Evolutionary conservation across 768 basidiomycete species (phyloP), one percentile per base, ranked within the genome.

Genomic region (Boletus rubroflammeus): DNA sequence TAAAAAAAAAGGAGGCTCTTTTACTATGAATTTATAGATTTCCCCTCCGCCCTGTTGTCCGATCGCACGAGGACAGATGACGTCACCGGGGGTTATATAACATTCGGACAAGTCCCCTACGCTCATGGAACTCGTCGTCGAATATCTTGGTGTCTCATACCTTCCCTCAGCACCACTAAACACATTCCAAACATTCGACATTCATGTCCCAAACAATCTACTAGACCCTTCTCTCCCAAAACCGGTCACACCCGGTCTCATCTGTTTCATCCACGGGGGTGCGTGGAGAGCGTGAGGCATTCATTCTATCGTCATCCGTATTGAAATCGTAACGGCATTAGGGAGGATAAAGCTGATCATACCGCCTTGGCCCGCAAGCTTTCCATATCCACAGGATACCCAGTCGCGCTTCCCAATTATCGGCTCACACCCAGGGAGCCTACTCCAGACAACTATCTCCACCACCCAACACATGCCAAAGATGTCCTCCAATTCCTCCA

Each of bases 221-320:
- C 15, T 31, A 42, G 47, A 52, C 26, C 19, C 29, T 2, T 29
- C 38, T 8, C n/a, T 5, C 36, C 15, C 36, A 7, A 17, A n/a
- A 17, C 36, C 7, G 3, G 28, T 35, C 4, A n/a, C 44, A 42
- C 61, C 64, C 1, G 75, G 78, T n/a, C 67, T 90, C 40, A 64
- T 91, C 36, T 82, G 82, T 62, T 92, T 90, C 62, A 73, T 92
- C 28, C 91, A 91, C 60, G 91, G 91, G 29, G 91, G 91, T 32
- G 91, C 90, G 23, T 93, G 91, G 91, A 75, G 82, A 62, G 68
- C 82, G 90, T 90, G 65, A 75, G 86, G 65, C 47, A 3, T 52
- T 47, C 47, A 3, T 52, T 47, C 56, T 36, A 31, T 55, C 45
- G 28, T 23, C 17, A 38, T 7, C 14, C 35, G 40, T 23, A 28